Conservation (phyloP, 352 stramenopile genomes). For the Globisporangium acanthophoron region DNA sequence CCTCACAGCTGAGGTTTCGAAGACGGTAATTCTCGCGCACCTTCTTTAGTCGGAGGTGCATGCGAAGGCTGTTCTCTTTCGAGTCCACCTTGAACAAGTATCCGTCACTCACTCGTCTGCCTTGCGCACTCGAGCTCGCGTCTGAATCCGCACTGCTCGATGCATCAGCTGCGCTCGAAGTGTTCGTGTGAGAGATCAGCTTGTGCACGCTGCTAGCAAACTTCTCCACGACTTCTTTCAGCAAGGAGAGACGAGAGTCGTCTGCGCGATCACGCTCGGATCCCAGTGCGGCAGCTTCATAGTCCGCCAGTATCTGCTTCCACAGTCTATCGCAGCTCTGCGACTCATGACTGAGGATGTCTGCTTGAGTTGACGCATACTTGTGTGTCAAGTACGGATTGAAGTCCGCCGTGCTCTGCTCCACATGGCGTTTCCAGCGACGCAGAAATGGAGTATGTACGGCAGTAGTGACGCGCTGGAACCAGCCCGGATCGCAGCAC, state of each 20-base stretch:
- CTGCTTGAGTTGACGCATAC: constrained; percentile 37
- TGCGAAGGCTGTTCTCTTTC: constrained; percentile 66
- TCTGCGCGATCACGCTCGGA: constrained; percentile 26
- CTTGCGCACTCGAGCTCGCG: not conserved
- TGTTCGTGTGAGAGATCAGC: constrained; percentile 25
- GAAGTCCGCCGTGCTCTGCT: constrained; percentile 45
- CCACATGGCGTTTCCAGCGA: constrained; percentile 39
- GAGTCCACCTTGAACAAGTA: constrained; percentile 61
- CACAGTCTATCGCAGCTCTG: constrained; percentile 45
- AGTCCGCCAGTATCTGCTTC: constrained; percentile 46
- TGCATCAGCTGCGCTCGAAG: not conserved
- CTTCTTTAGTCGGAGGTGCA: constrained; percentile 64
- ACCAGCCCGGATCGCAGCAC: constrained; percentile 31
- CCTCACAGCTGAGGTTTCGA: constrained; percentile 63
- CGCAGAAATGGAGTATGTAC: constrained; percentile 37
- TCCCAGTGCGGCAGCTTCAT: constrained; percentile 18
- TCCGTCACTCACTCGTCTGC: constrained; percentile 15
- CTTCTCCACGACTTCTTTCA: constrained; percentile 71
- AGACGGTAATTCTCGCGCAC: constrained; percentile 63
- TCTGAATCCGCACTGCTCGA: not conserved
- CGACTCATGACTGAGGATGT: constrained; percentile 45
- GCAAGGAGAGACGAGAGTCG: constrained; percentile 37
- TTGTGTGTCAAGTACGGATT: constrained; percentile 68
- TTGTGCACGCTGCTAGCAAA: constrained; percentile 79
- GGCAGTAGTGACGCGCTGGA: constrained; percentile 16